phyloP scores from a whole-genome alignment of 2,329 filamentous ascomycete genomes.

The Penicillium sclerotiorum region DNA sequence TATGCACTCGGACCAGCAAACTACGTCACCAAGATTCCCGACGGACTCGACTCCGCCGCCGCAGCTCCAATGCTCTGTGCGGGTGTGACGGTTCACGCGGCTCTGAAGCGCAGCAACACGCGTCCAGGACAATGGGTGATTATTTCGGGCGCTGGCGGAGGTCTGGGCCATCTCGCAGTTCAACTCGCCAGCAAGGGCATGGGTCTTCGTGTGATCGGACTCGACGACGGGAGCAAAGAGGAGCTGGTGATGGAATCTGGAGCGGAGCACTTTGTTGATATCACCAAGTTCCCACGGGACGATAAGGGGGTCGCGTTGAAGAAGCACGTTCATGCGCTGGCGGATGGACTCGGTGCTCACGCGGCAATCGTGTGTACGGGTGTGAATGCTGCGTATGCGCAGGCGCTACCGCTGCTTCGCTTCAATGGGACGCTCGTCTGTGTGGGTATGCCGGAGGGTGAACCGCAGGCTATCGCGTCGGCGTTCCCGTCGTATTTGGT shows the following conservation, averaged over 20 bases:
- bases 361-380: slow-evolving; percentile 61
- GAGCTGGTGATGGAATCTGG: slow-evolving; percentile 61
- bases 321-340: slow-evolving; percentile 59
- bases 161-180: slow-evolving; percentile 66
- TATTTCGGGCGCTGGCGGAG: slow-evolving; percentile 63
- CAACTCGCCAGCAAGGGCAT: slow-evolving; percentile 64
- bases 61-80: slow-evolving; percentile 71
- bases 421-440: slow-evolving; percentile 56
- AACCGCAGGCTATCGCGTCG: slow-evolving; percentile 47
- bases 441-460: slow-evolving; percentile 54
- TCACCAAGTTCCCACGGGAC: slow-evolving; percentile 54
- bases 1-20: slow-evolving; percentile 65
- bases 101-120: slow-evolving; percentile 63
- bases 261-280: slow-evolving; percentile 67
- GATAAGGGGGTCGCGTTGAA: slow-evolving; percentile 53
- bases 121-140: slow-evolving; percentile 63
- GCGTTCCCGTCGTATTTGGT: slow-evolving; percentile 48
- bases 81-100: slow-evolving; percentile 68
- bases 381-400: slow-evolving; percentile 53
- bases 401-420: slow-evolving; percentile 51
- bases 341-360: slow-evolving; percentile 52
- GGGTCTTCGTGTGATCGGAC: slow-evolving; percentile 65
- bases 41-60: slow-evolving; percentile 58
- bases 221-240: slow-evolving; percentile 66
- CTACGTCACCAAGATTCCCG: slow-evolving; percentile 72